Base-by-base conservation (phyloP, 331 rosid species). In the Acacia concinna region DNA sequence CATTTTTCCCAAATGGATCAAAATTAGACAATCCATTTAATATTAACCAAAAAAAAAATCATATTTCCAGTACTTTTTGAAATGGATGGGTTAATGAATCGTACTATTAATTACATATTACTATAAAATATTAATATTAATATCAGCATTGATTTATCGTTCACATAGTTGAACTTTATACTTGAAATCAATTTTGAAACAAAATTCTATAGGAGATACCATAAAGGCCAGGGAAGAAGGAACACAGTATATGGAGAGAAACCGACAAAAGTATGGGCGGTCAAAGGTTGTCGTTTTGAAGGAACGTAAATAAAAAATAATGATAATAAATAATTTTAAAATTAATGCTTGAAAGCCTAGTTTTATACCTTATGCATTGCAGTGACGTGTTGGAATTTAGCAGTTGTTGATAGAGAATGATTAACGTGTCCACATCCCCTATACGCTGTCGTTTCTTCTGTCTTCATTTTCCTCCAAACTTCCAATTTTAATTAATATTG, bases 251-350 rank as follows among this genome's bases (percentile, higher is more conserved):
- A 78, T 74, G 80, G 35, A 75, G 57, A 84, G 81, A 78, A 91
- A 68, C 44, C 23, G 82, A 88, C 96, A 89, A 46, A 84, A 80
- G 71, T 81, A 82, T 84, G 84, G 90, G 82, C 91, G 90, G 97
- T 88, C 86, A 81, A 44, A 52, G 51, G 83, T 86, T 88, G 93
- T 89, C 89, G 2, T 35, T 47, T 81, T 80, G 70, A 70, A 31
- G 77, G 73, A 86, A 88, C 92, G 87, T 89, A 83, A 80, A 74
- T 52, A 81, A 35, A 69, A 62, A 63, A 67, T n/a, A 76, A 74
- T 21, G 27, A 44, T 9, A 44, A 23, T 18, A 59, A 89, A 4
- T 57, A 59, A 78, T 81, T 84, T 79, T 49, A 81, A 83, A 89
- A 79, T 77, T 70, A 64, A 78, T 71, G 23, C 79, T 75, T 3